A percentile compares a stretch with the other conserved stretches of the same genome.
Evolutionary conservation across 371 early-diverging fungal genomes (phyloP).

Genomic region (Saksenaea oblongispora): DNA sequence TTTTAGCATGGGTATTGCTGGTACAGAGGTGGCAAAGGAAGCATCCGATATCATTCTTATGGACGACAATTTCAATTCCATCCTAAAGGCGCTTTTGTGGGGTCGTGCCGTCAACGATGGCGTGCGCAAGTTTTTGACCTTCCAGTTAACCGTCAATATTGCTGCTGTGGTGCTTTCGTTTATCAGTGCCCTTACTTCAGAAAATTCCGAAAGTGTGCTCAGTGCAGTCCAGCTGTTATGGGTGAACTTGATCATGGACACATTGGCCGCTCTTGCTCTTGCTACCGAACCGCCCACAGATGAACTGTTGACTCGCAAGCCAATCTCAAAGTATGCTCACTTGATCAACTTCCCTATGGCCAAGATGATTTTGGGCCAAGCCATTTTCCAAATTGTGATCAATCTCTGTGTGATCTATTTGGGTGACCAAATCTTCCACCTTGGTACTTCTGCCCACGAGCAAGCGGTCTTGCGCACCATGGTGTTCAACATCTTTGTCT

Average conservation of each 20-base stretch:
- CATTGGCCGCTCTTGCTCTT: constrained; percentile 95
- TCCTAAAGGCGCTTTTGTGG: constrained; percentile 92
- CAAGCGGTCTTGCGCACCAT: constrained; percentile 69
- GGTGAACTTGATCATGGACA: constrained; percentile 98
- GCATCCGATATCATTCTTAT: constrained; percentile 93
- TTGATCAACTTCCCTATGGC: constrained; percentile 89
- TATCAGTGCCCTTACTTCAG: constrained; percentile 84
- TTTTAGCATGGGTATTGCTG: constrained; percentile 96
- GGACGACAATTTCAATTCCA: constrained; percentile 94
- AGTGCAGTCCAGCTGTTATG: constrained; percentile 97
- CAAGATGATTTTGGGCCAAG: constrained; percentile 90
- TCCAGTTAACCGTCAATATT: constrained; percentile 96
- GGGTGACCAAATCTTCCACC: constrained; percentile 69
- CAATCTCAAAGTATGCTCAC: constrained; percentile 76
- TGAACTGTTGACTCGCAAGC: constrained; percentile 79
- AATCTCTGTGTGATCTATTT: constrained; percentile 62
- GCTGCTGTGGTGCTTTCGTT: constrained; percentile 88
- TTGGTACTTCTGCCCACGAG: constrained; percentile 42
- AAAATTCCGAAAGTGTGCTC: constrained; percentile 94
- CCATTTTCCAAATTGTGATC: constrained; percentile 79
- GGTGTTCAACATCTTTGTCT: constrained; percentile 95
- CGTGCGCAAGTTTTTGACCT: constrained; percentile 94
- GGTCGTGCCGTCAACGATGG: constrained; percentile 94
- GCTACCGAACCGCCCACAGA: constrained; percentile 97
- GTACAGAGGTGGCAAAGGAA: constrained; percentile 97